Percentiles rank a stretch among this genome's conserved stretches.
Evolutionary conservation across 169 alveolate genomes (phyloP).

Genomic region (Plasmodium fragile): DNA sequence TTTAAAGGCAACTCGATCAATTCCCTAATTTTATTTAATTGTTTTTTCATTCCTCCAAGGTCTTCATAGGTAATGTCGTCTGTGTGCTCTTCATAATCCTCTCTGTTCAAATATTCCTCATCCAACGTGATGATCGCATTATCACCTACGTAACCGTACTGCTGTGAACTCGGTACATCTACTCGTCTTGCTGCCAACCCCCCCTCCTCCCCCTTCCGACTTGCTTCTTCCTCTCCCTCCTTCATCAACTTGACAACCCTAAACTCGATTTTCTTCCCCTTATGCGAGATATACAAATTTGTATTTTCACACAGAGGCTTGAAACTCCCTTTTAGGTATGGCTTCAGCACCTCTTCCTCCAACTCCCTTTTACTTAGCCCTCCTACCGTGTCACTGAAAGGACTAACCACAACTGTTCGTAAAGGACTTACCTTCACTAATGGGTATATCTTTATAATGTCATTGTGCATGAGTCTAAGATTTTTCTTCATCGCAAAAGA

Average conservation of each 20-base stretch:
- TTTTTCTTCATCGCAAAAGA: conserved; percentile 64
- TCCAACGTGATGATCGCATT: conserved; percentile 76
- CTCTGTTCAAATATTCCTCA: conserved; percentile 79
- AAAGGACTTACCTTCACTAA: conserved; percentile 9
- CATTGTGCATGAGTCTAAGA: conserved; percentile 60
- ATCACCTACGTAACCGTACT: conserved; percentile 57
- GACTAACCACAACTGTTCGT: conserved; percentile 33
- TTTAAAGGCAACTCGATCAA: conserved; percentile 85
- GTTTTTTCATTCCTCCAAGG: conserved; percentile 86
- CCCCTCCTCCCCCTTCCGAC: background rate
- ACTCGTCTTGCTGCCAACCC: background rate
- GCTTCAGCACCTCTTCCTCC: conserved; percentile 22
- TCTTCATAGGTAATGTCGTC: conserved; percentile 87
- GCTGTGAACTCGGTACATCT: background rate
- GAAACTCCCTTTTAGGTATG: conserved; percentile 42
- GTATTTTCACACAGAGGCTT: conserved; percentile 38
- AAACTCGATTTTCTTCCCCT: conserved; percentile 79
- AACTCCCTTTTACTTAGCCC: conserved; percentile 21
- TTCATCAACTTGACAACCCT: conserved; percentile 75
- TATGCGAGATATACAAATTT: conserved; percentile 32
- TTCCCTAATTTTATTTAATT: conserved; percentile 86
- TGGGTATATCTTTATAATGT: conserved; percentile 43
- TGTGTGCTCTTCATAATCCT: conserved; percentile 79
- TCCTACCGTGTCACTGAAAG: conserved; percentile 43
- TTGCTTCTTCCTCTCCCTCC: conserved; percentile 34